Conservation (phyloP, 352 stramenopile species). For the Nannochloropsis limnetica region DNA sequence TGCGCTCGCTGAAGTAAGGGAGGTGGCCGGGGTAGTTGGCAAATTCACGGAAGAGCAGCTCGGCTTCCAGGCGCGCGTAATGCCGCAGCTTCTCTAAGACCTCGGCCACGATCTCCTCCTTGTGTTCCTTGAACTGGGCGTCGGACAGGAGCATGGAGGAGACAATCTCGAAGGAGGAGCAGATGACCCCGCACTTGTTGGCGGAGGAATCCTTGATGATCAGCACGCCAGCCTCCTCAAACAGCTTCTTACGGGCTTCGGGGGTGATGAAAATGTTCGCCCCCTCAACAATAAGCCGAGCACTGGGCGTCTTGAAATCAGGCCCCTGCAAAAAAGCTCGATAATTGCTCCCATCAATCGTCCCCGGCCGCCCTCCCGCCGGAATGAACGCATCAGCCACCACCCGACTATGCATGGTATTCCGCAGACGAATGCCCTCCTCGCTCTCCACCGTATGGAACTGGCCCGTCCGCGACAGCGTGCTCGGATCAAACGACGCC, state of each 20-base stretch:
- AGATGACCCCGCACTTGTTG: constrained; percentile 71
- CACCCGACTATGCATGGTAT: constrained; percentile 91
- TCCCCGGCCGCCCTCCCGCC: constrained; percentile 82
- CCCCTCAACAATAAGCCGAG: constrained; percentile 90
- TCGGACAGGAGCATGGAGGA: constrained; percentile 87
- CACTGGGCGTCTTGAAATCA: constrained; percentile 65
- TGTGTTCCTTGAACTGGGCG: constrained; percentile 89
- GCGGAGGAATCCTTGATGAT: constrained; percentile 93
- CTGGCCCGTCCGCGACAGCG: constrained; percentile 43
- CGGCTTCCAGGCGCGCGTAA: constrained; percentile 80
- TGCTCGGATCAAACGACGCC: constrained; percentile 71
- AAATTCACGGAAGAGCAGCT: constrained; percentile 96
- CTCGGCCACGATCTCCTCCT: constrained; percentile 75
- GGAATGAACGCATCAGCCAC: constrained; percentile 92
- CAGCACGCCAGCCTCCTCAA: constrained; percentile 84
- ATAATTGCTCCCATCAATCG: constrained; percentile 89
- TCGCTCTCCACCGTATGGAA: constrained; percentile 63
- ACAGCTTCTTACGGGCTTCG: constrained; percentile 82
- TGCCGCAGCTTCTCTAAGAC: constrained; percentile 85
- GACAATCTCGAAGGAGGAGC: constrained; percentile 59
- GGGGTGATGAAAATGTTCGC: constrained; percentile 93
- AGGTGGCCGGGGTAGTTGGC: constrained; percentile 62
- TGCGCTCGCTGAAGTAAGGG: constrained; percentile 81
- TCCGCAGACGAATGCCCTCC: constrained; percentile 85
- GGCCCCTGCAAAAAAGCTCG: constrained; percentile 42